These are phyloP conservation scores for Arabis hirsuta DNA, from an alignment of 345 rosid species.

Conservation along the genomic window DNA sequence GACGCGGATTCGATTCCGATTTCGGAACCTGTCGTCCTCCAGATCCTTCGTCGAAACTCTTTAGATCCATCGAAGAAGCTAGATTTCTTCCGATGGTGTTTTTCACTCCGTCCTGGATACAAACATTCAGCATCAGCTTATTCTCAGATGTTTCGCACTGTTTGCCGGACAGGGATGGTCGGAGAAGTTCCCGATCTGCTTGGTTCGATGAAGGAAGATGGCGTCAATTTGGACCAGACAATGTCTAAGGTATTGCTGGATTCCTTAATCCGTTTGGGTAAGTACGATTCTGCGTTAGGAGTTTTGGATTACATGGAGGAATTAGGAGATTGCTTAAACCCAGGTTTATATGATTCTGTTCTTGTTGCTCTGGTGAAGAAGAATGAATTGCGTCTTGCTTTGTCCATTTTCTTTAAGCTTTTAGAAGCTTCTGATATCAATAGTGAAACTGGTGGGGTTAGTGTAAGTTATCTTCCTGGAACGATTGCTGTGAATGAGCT, in stretches of 20 bases:
- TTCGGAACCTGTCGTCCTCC: slow-evolving; percentile 67
- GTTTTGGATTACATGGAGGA: slow-evolving; percentile 82
- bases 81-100: slow-evolving; percentile 58
- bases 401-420: slow-evolving; percentile 74
- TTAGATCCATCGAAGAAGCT: slow-evolving; percentile 64
- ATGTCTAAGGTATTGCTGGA: slow-evolving; percentile 69
- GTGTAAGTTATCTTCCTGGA: slow-evolving; percentile 51
- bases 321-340: slow-evolving; percentile 52
- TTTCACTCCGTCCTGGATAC: slow-evolving; percentile 58
- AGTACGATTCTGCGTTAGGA: slow-evolving; percentile 65
- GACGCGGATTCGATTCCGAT: slow-evolving; percentile 62
- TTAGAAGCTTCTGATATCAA: slow-evolving; percentile 46
- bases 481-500: slow-evolving; percentile 64
- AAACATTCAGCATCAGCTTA: slow-evolving; percentile 67
- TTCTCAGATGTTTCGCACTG: slow-evolving; percentile 64
- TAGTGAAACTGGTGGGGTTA: slow-evolving; percentile 17
- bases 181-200: slow-evolving; percentile 67
- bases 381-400: slow-evolving; percentile 58
- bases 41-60: slow-evolving; percentile 60
- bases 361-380: slow-evolving; percentile 70
- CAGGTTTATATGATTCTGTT: slow-evolving; percentile 63
- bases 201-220: slow-evolving; percentile 66
- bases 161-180: slow-evolving; percentile 62
- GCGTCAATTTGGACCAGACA: slow-evolving; percentile 54
- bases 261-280: slow-evolving; percentile 57